Percentiles rank a stretch among this genome's conserved stretches.
Evolutionary conservation across 768 basidiomycete species (phyloP).

Genomic region (Rhizopogon vesiculosus): DNA sequence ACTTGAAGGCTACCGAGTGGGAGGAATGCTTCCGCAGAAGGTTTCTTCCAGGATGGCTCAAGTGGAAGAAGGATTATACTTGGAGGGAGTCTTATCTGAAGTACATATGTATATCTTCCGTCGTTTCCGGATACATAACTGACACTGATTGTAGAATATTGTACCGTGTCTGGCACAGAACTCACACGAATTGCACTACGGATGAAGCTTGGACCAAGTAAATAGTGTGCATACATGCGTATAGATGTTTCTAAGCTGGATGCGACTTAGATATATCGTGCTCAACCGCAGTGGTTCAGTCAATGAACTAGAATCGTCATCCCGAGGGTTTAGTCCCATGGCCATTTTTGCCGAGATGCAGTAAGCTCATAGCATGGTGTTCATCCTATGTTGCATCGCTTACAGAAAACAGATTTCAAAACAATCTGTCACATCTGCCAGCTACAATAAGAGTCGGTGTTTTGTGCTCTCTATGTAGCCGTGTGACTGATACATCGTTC

Average conservation of each 20-base stretch:
- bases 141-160: constrained; percentile 40
- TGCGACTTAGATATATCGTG: constrained; percentile 54
- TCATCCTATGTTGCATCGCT: neutral
- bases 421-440: constrained; percentile 60
- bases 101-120: constrained; percentile 33
- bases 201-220: constrained; percentile 86
- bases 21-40: constrained; percentile 67
- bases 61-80: constrained; percentile 55
- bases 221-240: constrained; percentile 15
- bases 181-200: constrained; percentile 61
- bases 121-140: constrained; percentile 4
- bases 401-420: constrained; percentile 49
- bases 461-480: constrained; percentile 1
- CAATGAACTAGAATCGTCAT: constrained; percentile 64
- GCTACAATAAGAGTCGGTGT: constrained; percentile 59
- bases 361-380: constrained; percentile 32
- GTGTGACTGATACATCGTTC: constrained; percentile 2
- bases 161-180: constrained; percentile 66
- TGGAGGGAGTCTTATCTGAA: constrained; percentile 69
- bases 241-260: neutral
- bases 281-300: constrained; percentile 73
- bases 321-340: constrained; percentile 64
- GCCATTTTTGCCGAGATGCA: constrained; percentile 73
- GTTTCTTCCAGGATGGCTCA: constrained; percentile 74
- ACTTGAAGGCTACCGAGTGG: constrained; percentile 64